These are phyloP conservation scores for Pseudogymnoascus sp. DNA, from an alignment of 2,329 filamentous ascomycete species.

Conservation along the genomic window DNA sequence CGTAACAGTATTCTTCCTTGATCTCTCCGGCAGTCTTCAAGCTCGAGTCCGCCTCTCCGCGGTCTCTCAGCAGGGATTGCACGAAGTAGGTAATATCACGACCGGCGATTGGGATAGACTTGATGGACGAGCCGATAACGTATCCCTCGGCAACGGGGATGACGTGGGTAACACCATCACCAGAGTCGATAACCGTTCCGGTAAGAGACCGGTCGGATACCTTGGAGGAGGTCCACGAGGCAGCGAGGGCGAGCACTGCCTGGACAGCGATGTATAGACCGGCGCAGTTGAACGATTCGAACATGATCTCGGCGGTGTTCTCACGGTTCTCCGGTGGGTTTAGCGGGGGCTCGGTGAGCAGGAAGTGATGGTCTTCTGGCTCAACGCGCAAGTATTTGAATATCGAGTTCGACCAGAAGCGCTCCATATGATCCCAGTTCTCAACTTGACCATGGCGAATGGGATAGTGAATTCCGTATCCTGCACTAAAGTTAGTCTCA, in stretches of 20 bases:
- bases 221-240: constrained; percentile 98
- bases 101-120: constrained; percentile 95
- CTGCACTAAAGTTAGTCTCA: constrained; percentile 35
- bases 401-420: constrained; percentile 99
- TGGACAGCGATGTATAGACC: constrained; percentile 98
- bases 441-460: constrained; percentile 98
- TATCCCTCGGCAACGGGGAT: constrained; percentile 98
- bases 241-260: constrained; percentile 89
- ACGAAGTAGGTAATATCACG: constrained; percentile 99
- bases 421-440: constrained; percentile 99
- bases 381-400: constrained; percentile 99
- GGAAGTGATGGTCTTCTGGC: constrained; percentile 97
- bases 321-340: constrained; percentile 98
- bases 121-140: constrained; percentile 97
- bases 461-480: constrained; percentile 94
- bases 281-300: constrained; percentile 98
- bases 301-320: constrained; percentile 99
- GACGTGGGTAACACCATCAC: constrained; percentile 97
- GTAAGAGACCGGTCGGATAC: constrained; percentile 93
- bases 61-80: constrained; percentile 88
- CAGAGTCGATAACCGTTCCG: constrained; percentile 96
- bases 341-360: constrained; percentile 92
- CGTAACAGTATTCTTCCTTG: constrained; percentile 98
- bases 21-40: constrained; percentile 97
- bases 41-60: constrained; percentile 92